These are phyloP conservation scores for Solanum tacnaense DNA, from an alignment of 257 asterid species.

Conservation along the genomic window DNA sequence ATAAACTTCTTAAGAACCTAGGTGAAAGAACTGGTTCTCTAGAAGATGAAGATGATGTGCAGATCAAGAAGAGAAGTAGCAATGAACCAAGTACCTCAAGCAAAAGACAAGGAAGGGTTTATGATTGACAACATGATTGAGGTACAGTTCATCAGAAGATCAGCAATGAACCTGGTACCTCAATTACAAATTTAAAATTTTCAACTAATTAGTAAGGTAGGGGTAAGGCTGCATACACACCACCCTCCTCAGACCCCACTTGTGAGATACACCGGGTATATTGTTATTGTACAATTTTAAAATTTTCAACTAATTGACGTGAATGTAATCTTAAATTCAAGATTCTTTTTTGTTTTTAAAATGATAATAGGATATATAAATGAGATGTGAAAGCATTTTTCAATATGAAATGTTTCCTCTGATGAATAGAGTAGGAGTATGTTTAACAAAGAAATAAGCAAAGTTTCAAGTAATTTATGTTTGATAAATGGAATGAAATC, in stretches of 20 bases:
- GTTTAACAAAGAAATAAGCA: background rate
- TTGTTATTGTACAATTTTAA: background rate
- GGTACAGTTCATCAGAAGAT: background rate
- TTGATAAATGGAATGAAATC: background rate
- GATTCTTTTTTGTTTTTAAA: background rate
- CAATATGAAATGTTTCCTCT: background rate
- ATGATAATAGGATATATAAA: background rate
- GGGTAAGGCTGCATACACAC: background rate
- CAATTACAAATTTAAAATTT: background rate
- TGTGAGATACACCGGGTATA: background rate
- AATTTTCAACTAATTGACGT: background rate
- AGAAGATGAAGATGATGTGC: background rate
- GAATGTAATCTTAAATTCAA: background rate
- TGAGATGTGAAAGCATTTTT: background rate
- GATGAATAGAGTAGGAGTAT: background rate
- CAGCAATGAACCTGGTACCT: background rate
- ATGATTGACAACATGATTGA: background rate
- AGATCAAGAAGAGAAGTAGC: background rate
- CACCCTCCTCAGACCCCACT: background rate
- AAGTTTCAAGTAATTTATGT: background rate
- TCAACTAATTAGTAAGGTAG: background rate
- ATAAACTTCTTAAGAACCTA: background rate
- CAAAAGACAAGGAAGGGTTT: background rate
- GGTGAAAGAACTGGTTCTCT: background rate
- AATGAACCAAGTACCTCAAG: background rate